Conservation (phyloP, 139 green algal species). For the Closterium sp. region DNA sequence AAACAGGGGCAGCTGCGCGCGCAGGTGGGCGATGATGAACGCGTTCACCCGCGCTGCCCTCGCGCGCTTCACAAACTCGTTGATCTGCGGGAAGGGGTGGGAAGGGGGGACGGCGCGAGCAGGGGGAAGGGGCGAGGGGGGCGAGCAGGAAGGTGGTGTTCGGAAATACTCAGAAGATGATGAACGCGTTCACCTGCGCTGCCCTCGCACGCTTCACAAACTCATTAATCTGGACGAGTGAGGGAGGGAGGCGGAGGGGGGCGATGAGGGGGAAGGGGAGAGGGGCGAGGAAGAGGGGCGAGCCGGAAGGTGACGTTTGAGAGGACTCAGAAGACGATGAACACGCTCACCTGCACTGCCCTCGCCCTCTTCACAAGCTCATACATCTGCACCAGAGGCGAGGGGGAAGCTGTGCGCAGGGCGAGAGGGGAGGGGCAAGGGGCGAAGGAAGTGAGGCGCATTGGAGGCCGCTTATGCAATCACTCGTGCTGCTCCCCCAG, state of each 20-base stretch:
- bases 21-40: conserved; percentile 80
- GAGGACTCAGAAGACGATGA: no score
- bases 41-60: conserved; percentile 87
- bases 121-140: no score
- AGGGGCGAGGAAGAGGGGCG: conserved; percentile 85
- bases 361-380: conserved; percentile 97
- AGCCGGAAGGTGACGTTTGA: conserved; percentile 79
- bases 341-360: conserved; percentile 84
- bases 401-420: neutral
- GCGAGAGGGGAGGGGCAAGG: neutral
- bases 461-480: neutral
- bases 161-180: no score
- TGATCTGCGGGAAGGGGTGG: conserved; percentile 75
- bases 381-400: conserved; percentile 69
- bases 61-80: conserved; percentile 98
- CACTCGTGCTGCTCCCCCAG: no score
- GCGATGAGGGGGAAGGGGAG: conserved; percentile 68
- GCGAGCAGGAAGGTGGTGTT: no score
- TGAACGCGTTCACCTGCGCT: no score
- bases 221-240: no score
- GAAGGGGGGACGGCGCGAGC: conserved; percentile 56
- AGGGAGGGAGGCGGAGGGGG: conserved; percentile 57
- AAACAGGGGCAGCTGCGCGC: conserved; percentile 89
- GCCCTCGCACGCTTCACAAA: no score
- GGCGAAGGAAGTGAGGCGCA: no score